These are phyloP conservation scores for Myxozyma vanderwaltii DNA, from an alignment of 805 yeast species.

Conservation along the genomic window DNA sequence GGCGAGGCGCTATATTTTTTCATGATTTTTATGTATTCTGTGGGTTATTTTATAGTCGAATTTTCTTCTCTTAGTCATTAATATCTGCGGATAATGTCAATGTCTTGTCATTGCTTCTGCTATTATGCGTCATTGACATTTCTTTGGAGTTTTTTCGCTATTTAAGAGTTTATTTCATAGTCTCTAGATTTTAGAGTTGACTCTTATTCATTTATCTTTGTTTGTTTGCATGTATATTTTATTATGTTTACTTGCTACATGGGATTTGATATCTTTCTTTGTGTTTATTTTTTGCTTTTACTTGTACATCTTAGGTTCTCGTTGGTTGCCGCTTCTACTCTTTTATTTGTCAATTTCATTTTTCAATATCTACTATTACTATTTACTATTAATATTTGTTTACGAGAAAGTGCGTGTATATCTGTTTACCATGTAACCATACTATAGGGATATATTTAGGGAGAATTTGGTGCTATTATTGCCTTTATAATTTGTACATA, in stretches of 20 bases:
- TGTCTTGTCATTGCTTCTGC: background rate
- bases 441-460: background rate
- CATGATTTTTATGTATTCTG: background rate
- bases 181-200: background rate
- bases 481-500: background rate
- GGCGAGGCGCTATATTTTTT: conserved; percentile 6
- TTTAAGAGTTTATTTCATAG: no score
- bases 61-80: conserved; percentile 2
- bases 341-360: background rate
- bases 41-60: background rate
- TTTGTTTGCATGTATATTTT: background rate
- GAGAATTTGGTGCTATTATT: background rate
- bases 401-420: background rate
- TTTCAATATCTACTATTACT: background rate
- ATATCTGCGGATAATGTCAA: background rate
- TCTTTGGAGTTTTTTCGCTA: background rate
- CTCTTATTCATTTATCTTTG: background rate
- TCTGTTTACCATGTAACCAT: background rate
- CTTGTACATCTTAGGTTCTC: background rate
- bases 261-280: background rate
- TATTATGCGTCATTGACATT: background rate
- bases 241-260: background rate
- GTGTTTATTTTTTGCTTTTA: background rate
- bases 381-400: background rate
- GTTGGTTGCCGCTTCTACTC: background rate